Evolutionary conservation across 176 grass and related monocot genomes (phyloP).

Genomic region (Phoenix dactylifera): DNA sequence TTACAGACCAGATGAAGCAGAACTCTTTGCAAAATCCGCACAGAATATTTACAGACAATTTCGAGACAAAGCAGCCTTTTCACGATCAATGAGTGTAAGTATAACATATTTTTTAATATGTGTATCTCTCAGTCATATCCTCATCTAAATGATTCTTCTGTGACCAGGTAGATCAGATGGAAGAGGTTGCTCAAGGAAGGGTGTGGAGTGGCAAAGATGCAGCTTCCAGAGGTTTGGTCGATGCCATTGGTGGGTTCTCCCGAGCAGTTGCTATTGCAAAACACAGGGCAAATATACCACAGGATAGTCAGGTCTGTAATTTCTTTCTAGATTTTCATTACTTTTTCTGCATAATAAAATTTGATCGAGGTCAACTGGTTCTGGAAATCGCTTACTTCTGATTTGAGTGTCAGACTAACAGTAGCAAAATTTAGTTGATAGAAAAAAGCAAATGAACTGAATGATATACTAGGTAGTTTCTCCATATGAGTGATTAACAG

Average conservation of each 20-base stretch:
- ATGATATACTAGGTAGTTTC: too few relatives aligned
- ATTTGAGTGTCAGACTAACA: too few relatives aligned
- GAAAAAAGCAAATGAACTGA: too few relatives aligned
- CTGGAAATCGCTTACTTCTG: too few relatives aligned
- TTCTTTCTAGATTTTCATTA: not conserved
- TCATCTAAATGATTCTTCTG: not conserved
- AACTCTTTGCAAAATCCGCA: constrained; percentile 69
- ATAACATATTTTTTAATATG: constrained; percentile 3
- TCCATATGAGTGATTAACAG: too few relatives aligned
- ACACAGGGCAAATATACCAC: constrained; percentile 80
- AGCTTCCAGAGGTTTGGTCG: constrained; percentile 77
- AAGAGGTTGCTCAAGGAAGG: constrained; percentile 88
- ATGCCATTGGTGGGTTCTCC: constrained; percentile 79
- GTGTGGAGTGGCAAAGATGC: constrained; percentile 93
- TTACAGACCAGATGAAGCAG: constrained; percentile 64
- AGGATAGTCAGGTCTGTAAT: constrained; percentile 48
- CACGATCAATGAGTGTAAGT: constrained; percentile 85
- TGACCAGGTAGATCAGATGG: constrained; percentile 87
- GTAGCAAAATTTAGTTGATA: too few relatives aligned
- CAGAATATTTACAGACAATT: constrained; percentile 70
- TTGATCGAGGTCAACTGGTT: too few relatives aligned
- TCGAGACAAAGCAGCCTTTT: constrained; percentile 92
- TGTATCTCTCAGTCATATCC: not conserved
- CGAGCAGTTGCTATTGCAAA: constrained; percentile 94
- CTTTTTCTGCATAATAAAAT: too few relatives aligned